Percentiles rank a stretch among this genome's conserved stretches.
Conservation (phyloP, 2,329 filamentous ascomycete species). For the Diaporthe amygdali region DNA sequence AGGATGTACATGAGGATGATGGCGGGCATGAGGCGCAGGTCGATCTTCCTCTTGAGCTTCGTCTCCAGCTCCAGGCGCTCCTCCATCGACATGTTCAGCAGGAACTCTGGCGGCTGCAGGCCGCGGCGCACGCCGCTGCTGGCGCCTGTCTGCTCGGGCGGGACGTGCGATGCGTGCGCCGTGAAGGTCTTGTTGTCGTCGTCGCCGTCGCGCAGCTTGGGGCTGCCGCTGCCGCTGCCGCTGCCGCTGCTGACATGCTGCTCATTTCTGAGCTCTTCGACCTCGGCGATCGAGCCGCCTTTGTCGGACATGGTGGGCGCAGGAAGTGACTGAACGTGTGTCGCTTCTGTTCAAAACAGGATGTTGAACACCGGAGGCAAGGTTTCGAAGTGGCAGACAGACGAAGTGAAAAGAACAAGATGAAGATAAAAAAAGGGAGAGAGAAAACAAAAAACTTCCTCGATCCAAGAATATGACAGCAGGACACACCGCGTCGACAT, state of each 20-base stretch:
- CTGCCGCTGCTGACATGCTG: not conserved
- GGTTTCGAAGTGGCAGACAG: not conserved
- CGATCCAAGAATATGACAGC: not conserved
- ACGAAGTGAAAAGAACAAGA: not conserved
- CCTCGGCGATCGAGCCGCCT: not conserved
- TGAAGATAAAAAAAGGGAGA: no score
- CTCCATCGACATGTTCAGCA: constrained; percentile 49
- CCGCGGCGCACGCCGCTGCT: constrained; percentile 5
- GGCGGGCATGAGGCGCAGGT: constrained; percentile 63
- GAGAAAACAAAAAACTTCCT: not conserved
- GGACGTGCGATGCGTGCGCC: not conserved
- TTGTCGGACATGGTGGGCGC: not conserved
- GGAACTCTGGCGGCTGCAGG: constrained; percentile 35
- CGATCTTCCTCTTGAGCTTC: constrained; percentile 64
- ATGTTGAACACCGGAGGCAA: no score
- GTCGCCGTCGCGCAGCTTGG: not conserved
- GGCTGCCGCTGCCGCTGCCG: not conserved
- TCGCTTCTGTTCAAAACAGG: not conserved
- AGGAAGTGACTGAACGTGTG: not conserved
- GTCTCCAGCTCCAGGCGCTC: constrained; percentile 54
- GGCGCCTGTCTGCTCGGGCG: not conserved
- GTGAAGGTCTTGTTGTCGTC: not conserved
- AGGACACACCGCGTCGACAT: not conserved
- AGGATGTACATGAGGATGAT: constrained; percentile 70
- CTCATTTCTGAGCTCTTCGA: not conserved